Conservation (phyloP, 1,139 yeast species). For the Diutina ranongensis region DNA sequence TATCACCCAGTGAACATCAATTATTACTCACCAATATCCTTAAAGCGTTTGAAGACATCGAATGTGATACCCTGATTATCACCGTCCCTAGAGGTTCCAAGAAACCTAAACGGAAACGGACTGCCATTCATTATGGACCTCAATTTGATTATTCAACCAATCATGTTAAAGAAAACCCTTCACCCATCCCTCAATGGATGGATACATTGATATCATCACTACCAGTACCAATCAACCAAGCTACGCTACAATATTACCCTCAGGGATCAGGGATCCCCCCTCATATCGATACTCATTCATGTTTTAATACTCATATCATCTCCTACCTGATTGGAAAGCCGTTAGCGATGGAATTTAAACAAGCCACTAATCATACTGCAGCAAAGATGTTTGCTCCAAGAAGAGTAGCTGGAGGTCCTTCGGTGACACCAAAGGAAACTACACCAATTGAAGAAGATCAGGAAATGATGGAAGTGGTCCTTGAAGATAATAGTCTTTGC, state of each 20-base stretch:
- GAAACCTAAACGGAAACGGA: background rate
- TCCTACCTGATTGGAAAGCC: background rate
- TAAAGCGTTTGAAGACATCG: background rate
- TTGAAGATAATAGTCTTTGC: background rate
- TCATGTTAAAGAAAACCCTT: slow-evolving; percentile 2
- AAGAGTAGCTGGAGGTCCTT: background rate
- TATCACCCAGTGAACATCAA: background rate
- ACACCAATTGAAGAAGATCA: background rate
- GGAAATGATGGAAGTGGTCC: background rate
- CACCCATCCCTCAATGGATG: background rate
- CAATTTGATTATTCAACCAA: slow-evolving; percentile 4
- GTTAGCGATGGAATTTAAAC: background rate
- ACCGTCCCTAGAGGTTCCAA: background rate
- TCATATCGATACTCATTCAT: slow-evolving; percentile 5
- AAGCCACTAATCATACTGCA: background rate
- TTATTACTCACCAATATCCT: background rate
- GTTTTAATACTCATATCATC: slow-evolving; percentile 1
- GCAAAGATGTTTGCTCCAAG: slow-evolving; percentile 5
- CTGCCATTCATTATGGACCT: slow-evolving; percentile 5
- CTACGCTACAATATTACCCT: slow-evolving; percentile 2
- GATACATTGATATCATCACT: background rate
- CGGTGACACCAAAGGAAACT: background rate
- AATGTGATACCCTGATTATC: background rate
- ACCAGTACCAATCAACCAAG: slow-evolving; percentile 1
- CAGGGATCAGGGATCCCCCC: slow-evolving; percentile 5